A percentile compares a stretch with the other conserved stretches of the same genome.
Conservation (phyloP, 371 early-diverging fungal species). For the Lichtheimia ramosa region DNA sequence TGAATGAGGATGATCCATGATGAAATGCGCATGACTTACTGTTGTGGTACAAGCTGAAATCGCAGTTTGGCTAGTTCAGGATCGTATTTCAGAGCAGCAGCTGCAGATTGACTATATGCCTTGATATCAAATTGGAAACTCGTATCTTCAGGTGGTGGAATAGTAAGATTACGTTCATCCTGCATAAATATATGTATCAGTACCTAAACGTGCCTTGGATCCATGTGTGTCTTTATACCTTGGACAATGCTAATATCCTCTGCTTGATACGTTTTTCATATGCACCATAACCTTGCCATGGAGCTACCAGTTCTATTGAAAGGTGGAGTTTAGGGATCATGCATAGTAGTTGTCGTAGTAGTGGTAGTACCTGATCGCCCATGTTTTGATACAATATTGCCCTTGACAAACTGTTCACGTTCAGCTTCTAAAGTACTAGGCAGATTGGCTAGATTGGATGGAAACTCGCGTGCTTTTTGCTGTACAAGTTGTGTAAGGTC, state of each 20-base stretch:
- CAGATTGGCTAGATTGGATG: conserved; percentile 29
- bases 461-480: conserved; percentile 35
- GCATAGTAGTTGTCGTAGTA: too few species aligned
- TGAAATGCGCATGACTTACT: conserved; percentile 37
- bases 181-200: conserved; percentile 16
- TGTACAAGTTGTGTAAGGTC: conserved; percentile 32
- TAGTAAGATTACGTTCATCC: conserved; percentile 70
- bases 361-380: too few species aligned
- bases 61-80: conserved; percentile 58
- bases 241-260: conserved; percentile 58
- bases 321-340: neutral
- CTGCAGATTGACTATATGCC: conserved; percentile 57
- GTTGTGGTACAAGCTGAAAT: conserved; percentile 66
- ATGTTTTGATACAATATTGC: neutral
- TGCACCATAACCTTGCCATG: conserved; percentile 58
- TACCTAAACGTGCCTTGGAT: neutral
- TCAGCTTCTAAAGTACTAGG: conserved; percentile 40
- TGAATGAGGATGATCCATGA: neutral
- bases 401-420: conserved; percentile 32
- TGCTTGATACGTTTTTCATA: conserved; percentile 58
- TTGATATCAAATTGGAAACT: conserved; percentile 66
- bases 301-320: conserved; percentile 51
- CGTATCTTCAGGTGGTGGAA: conserved; percentile 67
- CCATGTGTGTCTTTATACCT: conserved; percentile 26
- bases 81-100: conserved; percentile 62